Base-by-base conservation (phyloP, 2,329 filamentous ascomycete genomes). In the Alternaria infectoria region DNA sequence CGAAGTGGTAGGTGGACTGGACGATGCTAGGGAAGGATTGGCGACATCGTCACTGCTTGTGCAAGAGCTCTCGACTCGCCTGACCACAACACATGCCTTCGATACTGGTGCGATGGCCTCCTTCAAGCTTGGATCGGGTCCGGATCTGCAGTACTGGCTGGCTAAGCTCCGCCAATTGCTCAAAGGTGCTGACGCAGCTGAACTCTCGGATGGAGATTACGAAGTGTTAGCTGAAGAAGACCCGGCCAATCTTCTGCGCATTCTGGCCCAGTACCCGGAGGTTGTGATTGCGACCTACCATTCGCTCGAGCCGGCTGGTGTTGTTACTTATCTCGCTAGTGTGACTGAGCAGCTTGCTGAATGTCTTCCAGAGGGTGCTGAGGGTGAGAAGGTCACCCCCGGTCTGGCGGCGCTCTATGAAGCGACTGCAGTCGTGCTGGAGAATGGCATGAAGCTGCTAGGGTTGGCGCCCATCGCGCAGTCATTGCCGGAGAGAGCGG, bases 221-320 rank as follows among this genome's bases (percentile, higher is more conserved):
- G 64, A 69, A 9, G 49, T 47, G 4, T 51, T 77, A 11, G 65
- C 66, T 10, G 69, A 75, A 10, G 75, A 76, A 11, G 71, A 75
- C 4, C 63, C 64, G 15, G 62, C 64, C 9, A 74, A 74, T 54
- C 67, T 79, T 8, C 60, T 78, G 23, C 70, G 73, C 11, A 44
- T 72, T 19, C 67, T 79, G 4, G 67, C 67, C 1, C 76, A 79
- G 51, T 79, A 76, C 55, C 74, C 76, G 0, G 76, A 79, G 28
- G 69, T 77, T 8, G 65, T 70, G 5, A 68, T 72, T 17, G 59
- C 69, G 13, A 67, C 70, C 0, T 75, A 73, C 36, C 66, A 71
- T 10, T 71, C 71, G 1, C 67, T 77, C 5, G 75, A 79, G 46
- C 69, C 75, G 11, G 67, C 74, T 19, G 64, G 61, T 13, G 69